These are phyloP conservation scores for Colletotrichum cuscutae DNA, from an alignment of 2,329 filamentous ascomycete species.

Conservation along the genomic window DNA sequence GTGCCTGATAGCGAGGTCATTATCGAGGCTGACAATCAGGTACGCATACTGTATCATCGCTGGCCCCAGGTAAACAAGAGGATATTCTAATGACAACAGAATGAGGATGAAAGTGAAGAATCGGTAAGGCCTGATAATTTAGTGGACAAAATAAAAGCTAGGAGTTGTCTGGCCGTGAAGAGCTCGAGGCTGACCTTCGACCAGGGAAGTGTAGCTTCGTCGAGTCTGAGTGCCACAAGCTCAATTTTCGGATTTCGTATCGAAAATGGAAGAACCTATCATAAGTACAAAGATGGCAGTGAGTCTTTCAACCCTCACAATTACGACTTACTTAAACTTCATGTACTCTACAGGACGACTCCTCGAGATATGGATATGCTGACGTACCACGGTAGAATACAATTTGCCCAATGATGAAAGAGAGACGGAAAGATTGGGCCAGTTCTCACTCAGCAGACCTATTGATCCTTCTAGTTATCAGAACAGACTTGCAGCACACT, in stretches of 20 bases:
- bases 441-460: rapidly evolving
- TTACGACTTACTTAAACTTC: no score
- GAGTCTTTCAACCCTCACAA: neutral
- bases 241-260: neutral
- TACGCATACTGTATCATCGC: neutral
- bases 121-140: neutral
- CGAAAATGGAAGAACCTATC: neutral
- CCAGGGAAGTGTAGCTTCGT: neutral
- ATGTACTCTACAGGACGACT: no score
- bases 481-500: constrained; percentile 48
- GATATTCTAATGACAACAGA: neutral
- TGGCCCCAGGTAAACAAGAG: neutral
- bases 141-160: neutral
- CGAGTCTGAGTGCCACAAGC: neutral
- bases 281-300: constrained; percentile 5
- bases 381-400: neutral
- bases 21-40: neutral
- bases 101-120: neutral
- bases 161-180: neutral
- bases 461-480: neutral
- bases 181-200: neutral
- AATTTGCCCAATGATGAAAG: neutral
- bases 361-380: neutral
- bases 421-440: neutral
- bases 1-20: neutral